A percentile compares a stretch with the other conserved stretches of the same genome.
phyloP scores from a whole-genome alignment of 1,139 yeast species.

The Hansenula anomala region DNA sequence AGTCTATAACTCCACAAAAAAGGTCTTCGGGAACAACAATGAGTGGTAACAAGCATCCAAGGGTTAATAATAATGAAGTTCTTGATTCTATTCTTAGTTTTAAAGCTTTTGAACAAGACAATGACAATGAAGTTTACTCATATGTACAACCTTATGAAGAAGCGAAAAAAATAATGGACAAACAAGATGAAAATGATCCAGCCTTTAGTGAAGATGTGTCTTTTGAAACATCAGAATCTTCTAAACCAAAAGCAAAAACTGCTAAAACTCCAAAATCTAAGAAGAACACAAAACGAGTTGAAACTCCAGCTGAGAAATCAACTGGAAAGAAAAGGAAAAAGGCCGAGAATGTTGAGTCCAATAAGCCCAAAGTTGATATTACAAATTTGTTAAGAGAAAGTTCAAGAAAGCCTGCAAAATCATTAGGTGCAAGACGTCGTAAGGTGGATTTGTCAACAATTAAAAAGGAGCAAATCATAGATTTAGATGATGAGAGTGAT shows the following conservation, averaged over 20 bases:
- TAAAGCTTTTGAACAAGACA: slow-evolving; percentile 8
- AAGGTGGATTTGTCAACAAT: slow-evolving; percentile 9
- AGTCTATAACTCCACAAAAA: not conserved
- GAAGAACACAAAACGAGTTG: not conserved
- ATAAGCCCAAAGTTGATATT: slow-evolving; percentile 40
- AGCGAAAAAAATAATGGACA: slow-evolving; percentile 13
- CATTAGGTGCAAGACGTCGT: slow-evolving; percentile 1
- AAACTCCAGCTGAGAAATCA: not conserved
- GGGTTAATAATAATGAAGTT: not conserved
- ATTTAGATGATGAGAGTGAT: slow-evolving; percentile 11
- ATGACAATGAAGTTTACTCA: not conserved
- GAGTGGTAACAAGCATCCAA: no score
- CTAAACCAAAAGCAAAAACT: not conserved
- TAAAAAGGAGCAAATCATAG: slow-evolving; percentile 12
- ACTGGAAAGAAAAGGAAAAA: not conserved
- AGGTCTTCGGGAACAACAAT: not conserved
- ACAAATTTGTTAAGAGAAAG: slow-evolving; percentile 42
- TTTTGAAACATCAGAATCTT: not conserved
- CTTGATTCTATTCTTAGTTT: slow-evolving; percentile 2
- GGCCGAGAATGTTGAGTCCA: not conserved
- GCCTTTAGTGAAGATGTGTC: slow-evolving; percentile 3
- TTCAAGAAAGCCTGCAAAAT: slow-evolving; percentile 2
- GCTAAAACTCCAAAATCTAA: not conserved
- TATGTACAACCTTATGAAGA: slow-evolving; percentile 3
- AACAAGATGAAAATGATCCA: slow-evolving; percentile 13